phyloP scores from a whole-genome alignment of 2,329 filamentous ascomycete species.

The Stemphylium lycopersici region DNA sequence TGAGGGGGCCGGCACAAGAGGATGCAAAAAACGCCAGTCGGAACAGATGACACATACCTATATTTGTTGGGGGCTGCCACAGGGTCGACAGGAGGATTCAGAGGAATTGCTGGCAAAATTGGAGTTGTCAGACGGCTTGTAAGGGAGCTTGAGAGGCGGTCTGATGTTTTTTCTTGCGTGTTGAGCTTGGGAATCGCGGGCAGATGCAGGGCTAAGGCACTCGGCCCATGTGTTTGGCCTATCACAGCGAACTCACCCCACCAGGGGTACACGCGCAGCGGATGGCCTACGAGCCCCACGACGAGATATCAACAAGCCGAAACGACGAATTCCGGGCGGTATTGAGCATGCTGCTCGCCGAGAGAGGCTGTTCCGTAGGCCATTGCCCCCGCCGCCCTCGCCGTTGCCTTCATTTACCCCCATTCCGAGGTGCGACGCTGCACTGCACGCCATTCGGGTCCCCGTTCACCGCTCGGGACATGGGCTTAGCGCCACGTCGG shows the following conservation, averaged over 20 bases:
- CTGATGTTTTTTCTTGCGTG: constrained; percentile 46
- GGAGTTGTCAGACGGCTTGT: constrained; percentile 30
- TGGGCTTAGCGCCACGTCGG: constrained; percentile 31
- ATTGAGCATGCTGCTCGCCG: neutral
- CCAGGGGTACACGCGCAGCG: constrained; percentile 21
- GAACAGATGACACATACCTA: constrained; percentile 43
- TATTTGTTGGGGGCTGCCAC: constrained; percentile 33
- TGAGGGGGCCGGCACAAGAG: constrained; percentile 29
- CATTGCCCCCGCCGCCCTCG: neutral
- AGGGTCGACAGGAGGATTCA: constrained; percentile 13
- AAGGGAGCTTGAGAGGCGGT: constrained; percentile 37
- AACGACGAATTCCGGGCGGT: constrained; percentile 3
- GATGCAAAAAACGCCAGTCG: constrained; percentile 11
- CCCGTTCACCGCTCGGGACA: constrained; percentile 42
- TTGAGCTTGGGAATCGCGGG: constrained; percentile 36
- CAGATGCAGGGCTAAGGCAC: constrained; percentile 28
- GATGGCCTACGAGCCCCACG: constrained; percentile 9
- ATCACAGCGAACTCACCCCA: constrained; percentile 9
- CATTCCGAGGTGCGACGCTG: constrained; percentile 12
- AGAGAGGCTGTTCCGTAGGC: neutral
- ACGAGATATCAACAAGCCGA: constrained; percentile 4
- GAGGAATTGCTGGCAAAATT: constrained; percentile 21
- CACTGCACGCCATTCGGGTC: constrained; percentile 31
- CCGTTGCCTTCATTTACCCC: neutral
- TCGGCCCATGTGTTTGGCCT: constrained; percentile 15